phyloP scores from a whole-genome alignment of 331 rosid genomes.

The Rhamnella rubrinervis region DNA sequence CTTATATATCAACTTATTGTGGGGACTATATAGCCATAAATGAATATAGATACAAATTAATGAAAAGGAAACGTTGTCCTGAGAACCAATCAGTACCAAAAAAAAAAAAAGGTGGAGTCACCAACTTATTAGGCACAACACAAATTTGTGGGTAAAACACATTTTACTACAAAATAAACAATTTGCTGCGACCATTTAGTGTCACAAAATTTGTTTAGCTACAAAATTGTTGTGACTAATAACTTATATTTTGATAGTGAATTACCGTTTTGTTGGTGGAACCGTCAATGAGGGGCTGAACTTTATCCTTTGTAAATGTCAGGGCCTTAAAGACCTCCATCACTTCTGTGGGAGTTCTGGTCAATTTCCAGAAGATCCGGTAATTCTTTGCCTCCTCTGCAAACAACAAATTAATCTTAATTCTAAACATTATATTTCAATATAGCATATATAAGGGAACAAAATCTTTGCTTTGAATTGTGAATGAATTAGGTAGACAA shows the following conservation, averaged over 20 bases:
- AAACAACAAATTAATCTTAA: background rate
- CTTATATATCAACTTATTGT: too few relatives aligned
- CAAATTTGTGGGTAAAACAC: too few relatives aligned
- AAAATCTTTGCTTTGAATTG: background rate
- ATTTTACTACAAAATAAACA: too few relatives aligned
- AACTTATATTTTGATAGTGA: background rate
- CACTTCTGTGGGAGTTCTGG: slow-evolving; percentile 33
- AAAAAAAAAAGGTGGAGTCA: too few relatives aligned
- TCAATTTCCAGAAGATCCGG: slow-evolving; percentile 27
- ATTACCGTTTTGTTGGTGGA: slow-evolving; percentile 30
- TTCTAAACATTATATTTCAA: background rate
- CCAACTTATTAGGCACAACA: too few relatives aligned
- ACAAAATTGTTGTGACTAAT: too few relatives aligned
- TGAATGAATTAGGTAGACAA: background rate
- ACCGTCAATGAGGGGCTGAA: slow-evolving; percentile 33
- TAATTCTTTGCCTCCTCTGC: slow-evolving; percentile 37
- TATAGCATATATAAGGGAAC: background rate
- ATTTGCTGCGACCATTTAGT: too few relatives aligned
- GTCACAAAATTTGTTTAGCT: too few relatives aligned
- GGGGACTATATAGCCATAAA: too few relatives aligned
- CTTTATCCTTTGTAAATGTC: slow-evolving; percentile 14
- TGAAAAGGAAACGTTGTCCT: too few relatives aligned
- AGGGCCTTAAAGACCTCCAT: slow-evolving; percentile 31
- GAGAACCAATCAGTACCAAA: background rate
- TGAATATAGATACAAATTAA: too few relatives aligned